These are phyloP conservation scores for Spathaspora arborariae DNA, from an alignment of 805 yeast species.

Conservation along the genomic window DNA sequence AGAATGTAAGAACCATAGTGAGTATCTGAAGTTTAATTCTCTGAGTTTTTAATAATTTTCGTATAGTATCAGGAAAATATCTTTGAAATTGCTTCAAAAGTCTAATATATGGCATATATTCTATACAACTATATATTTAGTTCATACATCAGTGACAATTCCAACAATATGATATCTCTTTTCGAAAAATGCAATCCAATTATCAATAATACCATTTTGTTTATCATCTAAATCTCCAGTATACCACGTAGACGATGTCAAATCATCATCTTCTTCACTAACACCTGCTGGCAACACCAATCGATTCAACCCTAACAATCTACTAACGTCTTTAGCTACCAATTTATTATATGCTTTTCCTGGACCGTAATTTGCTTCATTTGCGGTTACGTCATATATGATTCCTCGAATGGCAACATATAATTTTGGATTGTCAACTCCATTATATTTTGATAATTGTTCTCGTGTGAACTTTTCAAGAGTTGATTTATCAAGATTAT, in stretches of 20 bases:
- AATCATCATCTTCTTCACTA: conserved; percentile 1
- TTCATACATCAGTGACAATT: conserved; percentile 5
- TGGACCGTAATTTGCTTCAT: conserved; percentile 67
- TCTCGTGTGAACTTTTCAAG: conserved; percentile 33
- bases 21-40: no score
- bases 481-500: conserved; percentile 22
- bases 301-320: conserved; percentile 69
- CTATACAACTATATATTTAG: not conserved
- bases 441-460: conserved; percentile 31
- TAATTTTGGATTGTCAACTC: conserved; percentile 33
- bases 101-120: no score
- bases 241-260: conserved; percentile 38
- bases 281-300: conserved; percentile 14
- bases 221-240: conserved; percentile 51
- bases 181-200: conserved; percentile 69
- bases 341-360: conserved; percentile 69
- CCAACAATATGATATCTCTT: conserved; percentile 39
- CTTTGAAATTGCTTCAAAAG: no score
- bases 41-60: no score
- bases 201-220: conserved; percentile 60
- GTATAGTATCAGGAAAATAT: no score
- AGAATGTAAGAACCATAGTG: no score
- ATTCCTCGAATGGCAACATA: conserved; percentile 75
- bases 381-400: conserved; percentile 73
- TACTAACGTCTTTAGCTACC: conserved; percentile 73